Base-by-base conservation (phyloP, 1,284 basidiomycete species). In the Farysia itapuensis region DNA sequence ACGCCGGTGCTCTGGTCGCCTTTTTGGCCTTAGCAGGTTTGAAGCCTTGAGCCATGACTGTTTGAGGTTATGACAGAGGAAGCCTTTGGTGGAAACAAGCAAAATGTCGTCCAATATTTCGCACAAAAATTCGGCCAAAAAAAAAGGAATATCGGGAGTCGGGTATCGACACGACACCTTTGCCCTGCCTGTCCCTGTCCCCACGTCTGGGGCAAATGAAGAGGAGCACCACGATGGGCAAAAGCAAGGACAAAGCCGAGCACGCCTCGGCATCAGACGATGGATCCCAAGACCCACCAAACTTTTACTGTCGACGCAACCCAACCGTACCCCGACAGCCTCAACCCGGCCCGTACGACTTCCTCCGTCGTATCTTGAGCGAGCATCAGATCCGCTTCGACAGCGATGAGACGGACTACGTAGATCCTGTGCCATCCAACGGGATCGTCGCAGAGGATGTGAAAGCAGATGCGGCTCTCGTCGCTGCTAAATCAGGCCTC, bases 1-100 rank as follows among this genome's bases (percentile, higher is more conserved):
- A 57, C 12, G 48, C 35, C 19, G 52, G 41, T 12, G 52, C 23
- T n/a, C n/a, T n/a, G 3, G 41, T 31, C 20, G 49, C 41, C 39
- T 57, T 56, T 33, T 48, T 51, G 1, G 64, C 39, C 37, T 67
- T 67, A 5, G 64, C 44, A 12, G 64, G 59, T 38, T 67, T 64
- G 50, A 67, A 67, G 40, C 64, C 64, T 44, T 67, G 64, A 5
- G 64, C 64, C 64, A 67, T 67, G n/a, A n/a, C n/a, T n/a, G n/a
- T n/a, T n/a, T n/a, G n/a, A n/a, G n/a, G n/a, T n/a, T n/a, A n/a
- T n/a, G n/a, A n/a, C n/a, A n/a, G n/a, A n/a, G n/a, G n/a, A n/a
- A n/a, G n/a, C n/a, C n/a, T n/a, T n/a, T n/a, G n/a, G n/a, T n/a
- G n/a, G n/a, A n/a, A n/a, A n/a, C n/a, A n/a, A n/a, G n/a, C n/a